A percentile compares a stretch with the other conserved stretches of the same genome.
Evolutionary conservation across 2,329 filamentous ascomycete species (phyloP).

Genomic region (Phoma sp.): DNA sequence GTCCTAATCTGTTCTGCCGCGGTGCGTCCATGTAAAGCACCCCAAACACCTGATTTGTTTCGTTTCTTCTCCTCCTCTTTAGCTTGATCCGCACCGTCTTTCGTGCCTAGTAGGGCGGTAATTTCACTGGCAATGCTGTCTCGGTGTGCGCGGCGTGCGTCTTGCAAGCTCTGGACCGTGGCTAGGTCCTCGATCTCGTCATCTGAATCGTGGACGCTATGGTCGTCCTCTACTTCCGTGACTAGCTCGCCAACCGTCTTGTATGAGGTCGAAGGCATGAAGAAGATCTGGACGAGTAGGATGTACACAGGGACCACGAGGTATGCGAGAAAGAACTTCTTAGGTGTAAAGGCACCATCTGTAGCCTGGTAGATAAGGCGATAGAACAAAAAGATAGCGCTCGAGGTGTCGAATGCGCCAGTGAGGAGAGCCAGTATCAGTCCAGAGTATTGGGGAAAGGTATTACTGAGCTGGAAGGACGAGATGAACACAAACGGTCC

Average conservation of each 20-base stretch:
- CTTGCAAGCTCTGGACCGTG: slow-evolving; percentile 57
- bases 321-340: slow-evolving; percentile 60
- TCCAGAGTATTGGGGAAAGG: slow-evolving; percentile 59
- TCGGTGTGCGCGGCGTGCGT: slow-evolving; percentile 65
- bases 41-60: slow-evolving; percentile 80
- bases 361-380: slow-evolving; percentile 56
- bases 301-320: slow-evolving; percentile 57
- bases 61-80: slow-evolving; percentile 73
- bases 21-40: slow-evolving; percentile 77
- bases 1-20: slow-evolving; percentile 77
- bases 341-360: slow-evolving; percentile 52
- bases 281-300: slow-evolving; percentile 53
- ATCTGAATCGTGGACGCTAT: slow-evolving; percentile 61
- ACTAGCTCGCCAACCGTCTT: slow-evolving; percentile 78
- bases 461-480: slow-evolving; percentile 60
- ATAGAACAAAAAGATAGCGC: slow-evolving; percentile 58
- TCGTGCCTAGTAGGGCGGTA: slow-evolving; percentile 74
- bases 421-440: slow-evolving; percentile 59
- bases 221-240: slow-evolving; percentile 68
- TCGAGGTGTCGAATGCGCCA: slow-evolving; percentile 59
- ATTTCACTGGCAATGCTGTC: slow-evolving; percentile 74
- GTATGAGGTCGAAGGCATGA: slow-evolving; percentile 59
- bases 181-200: slow-evolving; percentile 59
- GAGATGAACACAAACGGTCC: slow-evolving; percentile 61
- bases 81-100: slow-evolving; percentile 68